Evolutionary conservation across 2,329 filamentous ascomycete species (phyloP).

Genomic region (Colletotrichum sp.): DNA sequence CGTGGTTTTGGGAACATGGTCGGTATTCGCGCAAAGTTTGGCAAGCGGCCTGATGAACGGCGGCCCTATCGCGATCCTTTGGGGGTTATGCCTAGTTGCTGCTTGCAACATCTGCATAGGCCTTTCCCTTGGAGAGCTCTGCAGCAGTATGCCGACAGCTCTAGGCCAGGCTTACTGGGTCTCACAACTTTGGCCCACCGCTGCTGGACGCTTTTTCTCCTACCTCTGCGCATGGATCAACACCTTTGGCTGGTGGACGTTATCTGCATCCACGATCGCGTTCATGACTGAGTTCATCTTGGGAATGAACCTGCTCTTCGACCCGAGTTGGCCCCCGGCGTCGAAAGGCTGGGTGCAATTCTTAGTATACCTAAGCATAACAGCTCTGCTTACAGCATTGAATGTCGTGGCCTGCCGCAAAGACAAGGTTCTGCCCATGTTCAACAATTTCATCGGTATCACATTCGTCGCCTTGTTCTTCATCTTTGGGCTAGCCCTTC

Average conservation of each 20-base stretch:
- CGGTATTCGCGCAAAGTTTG: constrained; percentile 55
- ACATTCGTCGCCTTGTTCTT: constrained; percentile 59
- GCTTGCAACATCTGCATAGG: constrained; percentile 59
- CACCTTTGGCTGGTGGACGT: constrained; percentile 63
- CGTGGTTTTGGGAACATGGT: constrained; percentile 62
- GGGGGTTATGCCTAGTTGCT: constrained; percentile 59
- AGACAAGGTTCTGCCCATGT: constrained; percentile 50
- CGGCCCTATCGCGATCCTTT: constrained; percentile 58
- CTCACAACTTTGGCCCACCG: constrained; percentile 41
- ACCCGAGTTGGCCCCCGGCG: constrained; percentile 48
- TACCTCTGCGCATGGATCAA: constrained; percentile 68
- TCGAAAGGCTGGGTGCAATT: constrained; percentile 57
- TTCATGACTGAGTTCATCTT: constrained; percentile 65
- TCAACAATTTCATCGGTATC: constrained; percentile 62
- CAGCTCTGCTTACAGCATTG: constrained; percentile 50
- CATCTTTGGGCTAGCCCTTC: constrained; percentile 53
- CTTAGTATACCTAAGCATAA: constrained; percentile 58
- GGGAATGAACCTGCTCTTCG: constrained; percentile 60
- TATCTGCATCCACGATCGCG: constrained; percentile 59
- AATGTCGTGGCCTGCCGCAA: constrained; percentile 58
- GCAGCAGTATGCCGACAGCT: constrained; percentile 64
- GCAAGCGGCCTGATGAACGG: constrained; percentile 57
- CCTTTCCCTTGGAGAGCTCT: constrained; percentile 59
- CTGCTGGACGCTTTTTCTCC: constrained; percentile 51
- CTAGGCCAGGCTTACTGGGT: constrained; percentile 66